Evolutionary conservation across 768 basidiomycete species (phyloP).

Genomic region (Lepiota venenata): DNA sequence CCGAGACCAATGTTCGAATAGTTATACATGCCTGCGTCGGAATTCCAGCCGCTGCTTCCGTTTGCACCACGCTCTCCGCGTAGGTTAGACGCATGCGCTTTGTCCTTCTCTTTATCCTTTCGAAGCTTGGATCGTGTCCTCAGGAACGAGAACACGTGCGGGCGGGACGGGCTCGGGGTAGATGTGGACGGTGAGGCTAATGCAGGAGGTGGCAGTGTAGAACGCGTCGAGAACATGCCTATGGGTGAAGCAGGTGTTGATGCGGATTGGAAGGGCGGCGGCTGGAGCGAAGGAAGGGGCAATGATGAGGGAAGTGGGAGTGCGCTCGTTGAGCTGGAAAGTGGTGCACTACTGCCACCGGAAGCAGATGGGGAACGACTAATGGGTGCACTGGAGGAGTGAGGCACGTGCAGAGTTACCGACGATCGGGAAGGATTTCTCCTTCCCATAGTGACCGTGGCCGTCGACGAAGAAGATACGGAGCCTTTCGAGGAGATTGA

Average conservation of each 20-base stretch:
- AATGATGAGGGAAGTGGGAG: background rate
- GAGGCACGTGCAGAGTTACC: background rate
- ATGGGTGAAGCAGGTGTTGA: slow-evolving; percentile 1
- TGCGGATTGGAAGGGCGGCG: background rate
- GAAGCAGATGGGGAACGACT: background rate
- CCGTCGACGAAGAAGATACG: background rate
- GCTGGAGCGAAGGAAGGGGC: background rate
- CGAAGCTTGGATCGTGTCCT: background rate
- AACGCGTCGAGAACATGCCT: background rate
- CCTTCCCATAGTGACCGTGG: background rate
- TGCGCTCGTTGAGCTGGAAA: background rate
- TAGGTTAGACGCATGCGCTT: background rate
- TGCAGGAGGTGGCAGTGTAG: background rate
- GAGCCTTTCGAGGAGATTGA: background rate
- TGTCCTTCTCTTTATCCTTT: background rate
- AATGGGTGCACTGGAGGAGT: slow-evolving; percentile 2
- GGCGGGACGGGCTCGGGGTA: background rate
- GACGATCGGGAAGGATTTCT: background rate
- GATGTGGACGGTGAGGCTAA: background rate
- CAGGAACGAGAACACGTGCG: background rate
- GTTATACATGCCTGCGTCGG: too few relatives aligned
- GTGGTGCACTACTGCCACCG: background rate
- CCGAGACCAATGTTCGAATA: too few relatives aligned
- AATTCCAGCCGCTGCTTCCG: background rate
- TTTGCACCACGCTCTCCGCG: background rate